phyloP scores from a whole-genome alignment of 805 yeast genomes.

The Sugiyamaella lignohabitans region DNA sequence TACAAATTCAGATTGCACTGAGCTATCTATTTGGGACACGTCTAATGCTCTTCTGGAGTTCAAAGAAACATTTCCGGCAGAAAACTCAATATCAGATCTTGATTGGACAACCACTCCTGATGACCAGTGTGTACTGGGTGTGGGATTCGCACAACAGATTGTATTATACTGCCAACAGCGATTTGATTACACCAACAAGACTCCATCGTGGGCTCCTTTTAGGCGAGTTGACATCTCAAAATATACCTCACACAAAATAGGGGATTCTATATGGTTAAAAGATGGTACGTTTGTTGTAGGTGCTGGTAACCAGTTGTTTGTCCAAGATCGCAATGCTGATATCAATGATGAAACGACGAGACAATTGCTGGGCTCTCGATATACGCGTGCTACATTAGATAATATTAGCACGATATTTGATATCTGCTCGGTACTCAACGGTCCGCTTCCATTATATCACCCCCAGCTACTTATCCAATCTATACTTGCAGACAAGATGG shows the following conservation, averaged over 20 bases:
- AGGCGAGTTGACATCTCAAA: slow-evolving; percentile 63
- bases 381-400: slow-evolving; percentile 17
- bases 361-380: slow-evolving; percentile 50
- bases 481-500: slow-evolving; percentile 53
- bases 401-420: slow-evolving; percentile 44
- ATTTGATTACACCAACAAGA: slow-evolving; percentile 77
- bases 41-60: slow-evolving; percentile 62
- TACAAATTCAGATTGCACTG: slow-evolving; percentile 46
- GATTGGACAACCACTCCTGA: slow-evolving; percentile 79
- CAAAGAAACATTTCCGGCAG: slow-evolving; percentile 35
- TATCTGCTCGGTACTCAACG: slow-evolving; percentile 71
- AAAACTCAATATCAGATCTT: slow-evolving; percentile 49
- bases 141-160: slow-evolving; percentile 61
- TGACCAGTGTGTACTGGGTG: slow-evolving; percentile 67
- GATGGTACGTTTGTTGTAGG: slow-evolving; percentile 78
- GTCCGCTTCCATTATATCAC: slow-evolving; percentile 84
- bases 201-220: slow-evolving; percentile 72
- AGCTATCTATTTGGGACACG: slow-evolving; percentile 75
- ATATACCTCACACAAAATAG: slow-evolving; percentile 74
- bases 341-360: slow-evolving; percentile 45
- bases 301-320: slow-evolving; percentile 81
- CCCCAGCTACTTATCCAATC: slow-evolving; percentile 82
- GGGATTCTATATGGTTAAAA: slow-evolving; percentile 82
- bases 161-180: slow-evolving; percentile 73
- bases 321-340: slow-evolving; percentile 67